Conservation (phyloP, 1,139 yeast genomes). For the Pichia sp. region DNA sequence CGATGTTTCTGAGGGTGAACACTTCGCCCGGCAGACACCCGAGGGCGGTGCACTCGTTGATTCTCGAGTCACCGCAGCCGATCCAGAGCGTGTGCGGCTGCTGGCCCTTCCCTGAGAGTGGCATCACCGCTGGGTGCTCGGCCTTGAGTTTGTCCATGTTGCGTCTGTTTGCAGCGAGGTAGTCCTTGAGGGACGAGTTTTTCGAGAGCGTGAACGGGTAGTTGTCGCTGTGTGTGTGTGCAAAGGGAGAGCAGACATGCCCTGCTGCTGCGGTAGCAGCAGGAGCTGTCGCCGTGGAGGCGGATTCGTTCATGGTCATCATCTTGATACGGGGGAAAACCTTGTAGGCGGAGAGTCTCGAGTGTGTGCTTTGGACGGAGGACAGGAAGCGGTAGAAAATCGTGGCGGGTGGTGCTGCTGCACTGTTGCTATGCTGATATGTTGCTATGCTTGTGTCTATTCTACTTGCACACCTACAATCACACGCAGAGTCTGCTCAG, state of each 20-base stretch:
- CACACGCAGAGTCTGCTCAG: too few relatives aligned
- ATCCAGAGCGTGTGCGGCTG: constrained; percentile 92
- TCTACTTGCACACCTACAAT: too few relatives aligned
- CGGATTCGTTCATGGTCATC: constrained; percentile 11
- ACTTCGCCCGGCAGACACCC: constrained; percentile 90
- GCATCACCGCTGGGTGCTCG: constrained; percentile 62
- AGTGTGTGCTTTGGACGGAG: constrained; percentile 11
- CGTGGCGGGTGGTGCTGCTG: neutral
- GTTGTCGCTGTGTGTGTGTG: neutral
- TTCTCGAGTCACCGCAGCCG: constrained; percentile 91
- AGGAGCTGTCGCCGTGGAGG: neutral
- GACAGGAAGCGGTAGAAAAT: neutral
- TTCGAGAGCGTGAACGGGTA: constrained; percentile 54
- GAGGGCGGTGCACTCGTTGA: constrained; percentile 55
- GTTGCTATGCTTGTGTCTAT: too few relatives aligned
- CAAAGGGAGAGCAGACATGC: too few relatives aligned
- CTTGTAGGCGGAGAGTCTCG: constrained; percentile 4
- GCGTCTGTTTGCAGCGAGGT: constrained; percentile 60
- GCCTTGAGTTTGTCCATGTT: constrained; percentile 61
- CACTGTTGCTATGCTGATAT: neutral
- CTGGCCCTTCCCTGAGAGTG: constrained; percentile 77
- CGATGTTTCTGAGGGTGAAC: constrained; percentile 90
- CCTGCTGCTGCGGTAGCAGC: too few relatives aligned
- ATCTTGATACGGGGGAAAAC: constrained; percentile 5
- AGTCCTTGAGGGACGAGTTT: constrained; percentile 59